Base-by-base conservation (phyloP, 106 monocot species). In the Iris macrosiphon region DNA sequence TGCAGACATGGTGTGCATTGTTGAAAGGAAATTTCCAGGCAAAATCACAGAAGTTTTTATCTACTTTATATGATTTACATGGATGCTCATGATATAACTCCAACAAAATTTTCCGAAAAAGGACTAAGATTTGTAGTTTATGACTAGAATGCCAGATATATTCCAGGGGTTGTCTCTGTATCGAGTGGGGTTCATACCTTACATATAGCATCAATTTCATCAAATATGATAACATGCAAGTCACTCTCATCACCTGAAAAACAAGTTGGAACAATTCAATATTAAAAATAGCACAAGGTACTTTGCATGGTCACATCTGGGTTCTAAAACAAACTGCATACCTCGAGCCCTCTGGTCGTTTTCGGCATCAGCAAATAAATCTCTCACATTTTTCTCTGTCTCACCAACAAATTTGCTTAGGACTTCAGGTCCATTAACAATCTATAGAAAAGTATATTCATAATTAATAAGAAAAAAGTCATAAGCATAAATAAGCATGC, bases 201-300 rank as follows among this genome's bases (percentile, higher is more conserved):
- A 48, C 96, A 98, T 67, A 98, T 98, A 50, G 96, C 96, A 87
- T 98, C 96, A 75, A 98, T 98, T 83, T 98, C 96, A 78, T 98
- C 96, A 70, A 98, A 98, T 45, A 98, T 98, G 15, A 98, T 98
- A 46, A 98, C 90, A 68, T 98, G 96, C 40, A 98, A 72, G 34
- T 98, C 96, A 65, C 96, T 98, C 55, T 98, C 74, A 78, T 98
- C 90, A 78, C 96, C 96, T 98, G 72, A 72, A 72, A n/a, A 62
- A 44, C 0, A 68, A 69, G 44, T 42, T 20, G 45, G 49, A 25
- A n/a, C n/a, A n/a, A n/a, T n/a, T n/a, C n/a, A n/a, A n/a, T n/a
- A n/a, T n/a, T n/a, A n/a, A n/a, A n/a, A n/a, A n/a, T n/a, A n/a
- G n/a, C n/a, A n/a, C n/a, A n/a, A n/a, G n/a, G n/a, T n/a, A n/a